phyloP scores from a whole-genome alignment of 805 yeast species.

The Dipodascopsis tothii region DNA sequence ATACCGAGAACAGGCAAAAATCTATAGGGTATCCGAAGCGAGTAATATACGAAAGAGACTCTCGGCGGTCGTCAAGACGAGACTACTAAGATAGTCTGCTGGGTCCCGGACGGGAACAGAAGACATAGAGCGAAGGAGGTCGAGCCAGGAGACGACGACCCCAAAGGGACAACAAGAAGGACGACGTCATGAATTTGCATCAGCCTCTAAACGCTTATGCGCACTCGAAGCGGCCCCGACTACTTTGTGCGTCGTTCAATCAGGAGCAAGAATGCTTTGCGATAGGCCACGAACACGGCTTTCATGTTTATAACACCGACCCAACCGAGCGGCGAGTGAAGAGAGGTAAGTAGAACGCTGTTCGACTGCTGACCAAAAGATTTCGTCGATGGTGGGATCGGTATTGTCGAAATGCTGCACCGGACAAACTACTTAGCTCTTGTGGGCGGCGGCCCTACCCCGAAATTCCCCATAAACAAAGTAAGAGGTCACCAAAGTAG shows the following conservation, averaged over 20 bases:
- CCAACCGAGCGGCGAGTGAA: constrained; percentile 73
- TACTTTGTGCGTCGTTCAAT: constrained; percentile 64
- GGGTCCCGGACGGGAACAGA: no score
- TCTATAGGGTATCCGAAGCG: no score
- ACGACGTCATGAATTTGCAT: constrained; percentile 23
- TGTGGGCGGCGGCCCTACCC: constrained; percentile 82
- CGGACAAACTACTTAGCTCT: constrained; percentile 85
- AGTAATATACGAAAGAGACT: no score
- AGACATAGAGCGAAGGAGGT: no score
- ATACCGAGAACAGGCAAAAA: no score
- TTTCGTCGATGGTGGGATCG: constrained; percentile 54
- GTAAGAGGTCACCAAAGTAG: constrained; percentile 3
- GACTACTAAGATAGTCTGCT: no score
- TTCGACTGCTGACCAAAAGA: constrained; percentile 22
- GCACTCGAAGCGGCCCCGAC: constrained; percentile 21
- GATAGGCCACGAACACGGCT: constrained; percentile 71
- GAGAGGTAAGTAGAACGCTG: constrained; percentile 33
- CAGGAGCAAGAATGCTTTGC: constrained; percentile 90
- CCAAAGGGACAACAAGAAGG: no score
- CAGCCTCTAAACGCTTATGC: constrained; percentile 14
- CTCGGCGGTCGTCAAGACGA: no score
- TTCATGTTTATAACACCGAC: constrained; percentile 75
- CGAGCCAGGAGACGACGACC: no score
- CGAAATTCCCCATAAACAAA: constrained; percentile 70
- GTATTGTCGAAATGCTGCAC: constrained; percentile 71